These are phyloP conservation scores for Backusella circina DNA, from an alignment of 192 early-diverging fungal genomes.

Conservation along the genomic window DNA sequence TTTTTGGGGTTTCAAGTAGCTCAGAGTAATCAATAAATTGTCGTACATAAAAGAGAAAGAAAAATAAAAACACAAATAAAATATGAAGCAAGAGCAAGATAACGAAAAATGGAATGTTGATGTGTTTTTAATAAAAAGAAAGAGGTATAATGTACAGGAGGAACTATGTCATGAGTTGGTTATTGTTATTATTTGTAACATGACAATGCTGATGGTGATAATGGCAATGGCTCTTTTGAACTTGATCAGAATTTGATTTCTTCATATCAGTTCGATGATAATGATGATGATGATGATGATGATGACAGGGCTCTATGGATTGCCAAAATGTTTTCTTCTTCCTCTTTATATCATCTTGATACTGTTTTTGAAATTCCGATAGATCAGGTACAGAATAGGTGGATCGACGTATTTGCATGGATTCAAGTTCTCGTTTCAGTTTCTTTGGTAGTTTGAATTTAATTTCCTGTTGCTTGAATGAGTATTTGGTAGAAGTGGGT, in stretches of 20 bases:
- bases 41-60: background rate
- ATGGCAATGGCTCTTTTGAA: background rate
- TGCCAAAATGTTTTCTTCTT: background rate
- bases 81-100: background rate
- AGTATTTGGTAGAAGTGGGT: background rate
- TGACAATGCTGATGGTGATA: background rate
- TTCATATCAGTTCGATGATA: background rate
- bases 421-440: constrained; percentile 4
- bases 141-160: too few relatives aligned
- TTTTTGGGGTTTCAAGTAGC: background rate
- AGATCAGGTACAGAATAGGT: constrained; percentile 20
- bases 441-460: background rate
- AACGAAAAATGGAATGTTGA: background rate
- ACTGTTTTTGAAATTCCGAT: background rate
- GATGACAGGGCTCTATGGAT: background rate
- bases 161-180: background rate
- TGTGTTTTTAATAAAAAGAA: background rate
- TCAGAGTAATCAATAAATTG: background rate
- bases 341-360: background rate
- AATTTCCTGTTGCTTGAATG: background rate
- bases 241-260: background rate
- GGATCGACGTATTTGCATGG: background rate
- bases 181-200: background rate
- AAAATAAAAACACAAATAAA: background rate
- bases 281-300: background rate